These are phyloP conservation scores for Chrysopogon serrulatus DNA, from an alignment of 176 grass and related monocot genomes.

Conservation along the genomic window DNA sequence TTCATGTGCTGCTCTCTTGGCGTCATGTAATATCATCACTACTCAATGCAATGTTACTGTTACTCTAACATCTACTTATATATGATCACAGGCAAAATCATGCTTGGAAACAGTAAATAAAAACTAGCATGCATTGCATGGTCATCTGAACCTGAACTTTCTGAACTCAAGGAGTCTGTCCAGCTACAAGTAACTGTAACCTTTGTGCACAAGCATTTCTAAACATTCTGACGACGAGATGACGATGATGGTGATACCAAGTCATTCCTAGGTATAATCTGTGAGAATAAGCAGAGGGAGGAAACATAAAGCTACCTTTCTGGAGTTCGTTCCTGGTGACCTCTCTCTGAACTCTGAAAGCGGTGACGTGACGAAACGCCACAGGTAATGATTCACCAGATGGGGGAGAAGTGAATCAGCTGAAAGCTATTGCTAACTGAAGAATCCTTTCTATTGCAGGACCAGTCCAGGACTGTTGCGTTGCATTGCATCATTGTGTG, in stretches of 20 bases:
- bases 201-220: background rate
- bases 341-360: constrained; percentile 44
- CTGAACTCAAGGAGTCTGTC: background rate
- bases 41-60: background rate
- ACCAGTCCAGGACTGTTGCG: background rate
- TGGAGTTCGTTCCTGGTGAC: constrained; percentile 30
- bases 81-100: background rate
- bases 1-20: background rate
- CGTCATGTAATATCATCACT: background rate
- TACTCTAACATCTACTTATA: background rate
- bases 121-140: background rate
- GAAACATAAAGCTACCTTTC: constrained; percentile 38
- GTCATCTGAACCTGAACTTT: background rate
- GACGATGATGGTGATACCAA: background rate
- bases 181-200: background rate
- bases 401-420: constrained; percentile 38
- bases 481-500: constrained; percentile 19
- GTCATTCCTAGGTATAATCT: constrained; percentile 6
- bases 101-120: background rate
- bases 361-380: constrained; percentile 28
- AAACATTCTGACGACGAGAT: background rate
- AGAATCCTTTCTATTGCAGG: constrained; percentile 45
- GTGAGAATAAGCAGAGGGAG: background rate
- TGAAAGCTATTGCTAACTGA: constrained; percentile 90
- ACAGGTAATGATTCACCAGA: constrained; percentile 6